These are phyloP conservation scores for Penicillium olsonii DNA, from an alignment of 2,329 filamentous ascomycete species.

Conservation along the genomic window DNA sequence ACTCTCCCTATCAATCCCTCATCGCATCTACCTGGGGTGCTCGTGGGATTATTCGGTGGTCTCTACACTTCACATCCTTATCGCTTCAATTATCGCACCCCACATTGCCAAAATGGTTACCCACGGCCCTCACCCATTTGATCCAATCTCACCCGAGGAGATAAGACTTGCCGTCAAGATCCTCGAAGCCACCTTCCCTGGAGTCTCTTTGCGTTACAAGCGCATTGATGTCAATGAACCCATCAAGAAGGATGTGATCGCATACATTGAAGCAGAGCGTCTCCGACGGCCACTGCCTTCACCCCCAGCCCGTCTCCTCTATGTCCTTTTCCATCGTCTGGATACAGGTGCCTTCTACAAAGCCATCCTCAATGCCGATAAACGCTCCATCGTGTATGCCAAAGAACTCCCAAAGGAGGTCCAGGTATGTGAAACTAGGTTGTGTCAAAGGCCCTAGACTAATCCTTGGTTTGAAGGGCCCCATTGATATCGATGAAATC, in stretches of 20 bases:
- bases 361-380: conserved; percentile 44
- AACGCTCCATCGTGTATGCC: conserved; percentile 35
- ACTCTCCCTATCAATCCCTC: not conserved
- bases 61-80: not conserved
- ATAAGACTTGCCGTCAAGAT: conserved; percentile 39
- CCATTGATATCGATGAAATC: conserved; percentile 62
- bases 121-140: conserved; percentile 35
- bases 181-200: conserved; percentile 38
- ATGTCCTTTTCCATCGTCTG: conserved; percentile 52
- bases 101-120: conserved; percentile 19
- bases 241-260: conserved; percentile 58
- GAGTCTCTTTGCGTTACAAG: conserved; percentile 57
- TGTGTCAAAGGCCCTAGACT: conserved; percentile 42
- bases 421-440: conserved; percentile 35
- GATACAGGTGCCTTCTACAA: conserved; percentile 45
- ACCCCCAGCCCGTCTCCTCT: conserved; percentile 55
- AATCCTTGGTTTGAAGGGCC: conserved; percentile 58
- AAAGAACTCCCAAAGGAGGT: conserved; percentile 50
- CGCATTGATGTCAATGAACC: conserved; percentile 67
- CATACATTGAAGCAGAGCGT: conserved; percentile 65
- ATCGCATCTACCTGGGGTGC: not conserved
- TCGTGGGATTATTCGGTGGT: not conserved
- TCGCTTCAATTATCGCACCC: conserved; percentile 14
- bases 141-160: conserved; percentile 40
- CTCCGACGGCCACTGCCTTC: conserved; percentile 50